Percentiles rank a stretch among this genome's conserved stretches.
Conservation (phyloP, 371 early-diverging fungal genomes). For the Blastocladiella emersonii region DNA sequence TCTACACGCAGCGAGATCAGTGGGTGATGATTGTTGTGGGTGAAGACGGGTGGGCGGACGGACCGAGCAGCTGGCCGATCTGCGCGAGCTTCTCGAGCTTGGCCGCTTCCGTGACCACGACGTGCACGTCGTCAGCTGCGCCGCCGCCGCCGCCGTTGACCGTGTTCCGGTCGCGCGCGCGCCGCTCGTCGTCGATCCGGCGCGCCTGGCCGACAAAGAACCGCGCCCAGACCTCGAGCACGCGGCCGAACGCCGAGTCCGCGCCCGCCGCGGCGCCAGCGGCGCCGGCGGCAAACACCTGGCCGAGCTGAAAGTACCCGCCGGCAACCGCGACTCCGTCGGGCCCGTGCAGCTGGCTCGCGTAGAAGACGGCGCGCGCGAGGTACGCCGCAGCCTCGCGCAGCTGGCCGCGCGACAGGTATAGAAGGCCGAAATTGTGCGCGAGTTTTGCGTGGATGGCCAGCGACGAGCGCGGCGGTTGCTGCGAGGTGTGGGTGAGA, state of each 20-base stretch:
- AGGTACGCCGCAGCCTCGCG: conserved; percentile 4
- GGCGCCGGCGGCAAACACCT: background rate
- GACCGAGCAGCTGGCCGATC: too few relatives aligned
- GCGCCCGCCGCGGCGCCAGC: background rate
- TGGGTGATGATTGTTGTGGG: too few relatives aligned
- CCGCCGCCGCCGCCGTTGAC: too few relatives aligned
- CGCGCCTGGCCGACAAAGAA: too few relatives aligned
- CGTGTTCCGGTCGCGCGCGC: too few relatives aligned
- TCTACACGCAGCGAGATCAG: background rate
- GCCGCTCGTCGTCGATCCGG: too few relatives aligned
- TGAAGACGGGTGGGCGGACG: background rate
- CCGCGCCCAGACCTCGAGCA: background rate
- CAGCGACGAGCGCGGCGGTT: background rate
- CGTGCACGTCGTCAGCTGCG: too few relatives aligned
- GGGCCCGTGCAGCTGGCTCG: background rate
- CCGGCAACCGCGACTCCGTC: background rate
- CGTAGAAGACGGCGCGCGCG: background rate
- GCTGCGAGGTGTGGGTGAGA: background rate
- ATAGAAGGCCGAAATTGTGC: conserved; percentile 11
- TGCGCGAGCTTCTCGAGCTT: too few relatives aligned
- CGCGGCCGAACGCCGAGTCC: background rate
- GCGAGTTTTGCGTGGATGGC: conserved; percentile 6
- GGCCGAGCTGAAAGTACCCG: conserved; percentile 7
- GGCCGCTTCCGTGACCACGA: too few relatives aligned
- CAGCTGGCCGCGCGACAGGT: conserved; percentile 4